Evolutionary conservation across 2,329 filamentous ascomycete genomes (phyloP), one percentile per base, ranked within the genome.

Genomic region (Sporothrix inflata): DNA sequence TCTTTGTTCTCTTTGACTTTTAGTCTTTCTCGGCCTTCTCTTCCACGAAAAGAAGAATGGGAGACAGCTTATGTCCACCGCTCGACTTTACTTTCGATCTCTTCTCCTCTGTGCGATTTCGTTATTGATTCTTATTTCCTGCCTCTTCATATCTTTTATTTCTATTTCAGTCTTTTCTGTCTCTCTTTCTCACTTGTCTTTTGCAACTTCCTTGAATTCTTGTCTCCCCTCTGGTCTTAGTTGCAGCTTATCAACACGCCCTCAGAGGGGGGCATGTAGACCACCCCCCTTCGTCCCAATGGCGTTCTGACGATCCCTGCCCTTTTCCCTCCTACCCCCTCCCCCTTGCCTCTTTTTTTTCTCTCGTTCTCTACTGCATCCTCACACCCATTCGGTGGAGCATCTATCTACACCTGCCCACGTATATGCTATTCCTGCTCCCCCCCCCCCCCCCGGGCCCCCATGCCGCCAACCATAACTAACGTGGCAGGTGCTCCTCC

Each of bases 281-380:
- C 38, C 38, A 16, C 55, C 27, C 40, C 55, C 21, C 24, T 27
- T 42, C 21, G n/a, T 21, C 45, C 24, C 55, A 38, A 63, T 70
- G 69, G 69, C 55, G 69, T 70, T 24, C n/a, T 70, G 55, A 63
- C 24, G 69, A 63, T 70, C 68, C 51, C 19, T 60, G 38, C 60
- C 60, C 11, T 45, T 27, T 27, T 24, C 5, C 24, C 53, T 34
- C 55, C 16, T n/a, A 45, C 27, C 40, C 27, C 55, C 34, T 53
- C 12, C 24, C 69, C 57, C 42, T 63, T 38, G 19, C 53, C 21
- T 66, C 63, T 49, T 49, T 66, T 42, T 30, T 6, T 16, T 66
- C 16, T 49, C 16, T 11, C 14, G n/a, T 9, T 30, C 60, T n/a
- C n/a, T n/a, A 45, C 55, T 40, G 19, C 27, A 21, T 38, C 30